Evolutionary conservation across 2,329 filamentous ascomycete species (phyloP), one percentile per base, ranked within the genome.

Genomic region (Colletotrichum truncatum): DNA sequence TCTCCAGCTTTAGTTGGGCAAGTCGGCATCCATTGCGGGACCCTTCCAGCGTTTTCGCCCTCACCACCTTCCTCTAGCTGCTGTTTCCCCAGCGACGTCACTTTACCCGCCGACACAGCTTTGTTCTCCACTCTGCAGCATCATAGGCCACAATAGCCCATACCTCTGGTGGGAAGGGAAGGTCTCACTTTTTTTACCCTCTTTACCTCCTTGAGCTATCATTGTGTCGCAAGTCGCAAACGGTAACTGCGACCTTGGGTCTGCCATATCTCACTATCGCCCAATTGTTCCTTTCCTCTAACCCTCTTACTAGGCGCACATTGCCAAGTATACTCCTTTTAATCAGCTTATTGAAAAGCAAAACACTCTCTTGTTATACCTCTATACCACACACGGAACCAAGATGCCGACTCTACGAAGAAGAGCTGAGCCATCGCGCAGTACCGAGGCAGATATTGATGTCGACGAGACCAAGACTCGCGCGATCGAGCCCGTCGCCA

Each of bases 71-170:
- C 62, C 49, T 18, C 21, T 49, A 43, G 43, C 39, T 48, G 64
- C 32, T 65, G 67, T 68, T 68, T 57, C 67, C 67, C 67, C 56
- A 58, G 67, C 60, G 67, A 67, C 67, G 67, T 68, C 67, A 68
- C 63, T 41, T 52, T 65, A 65, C 55, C 61, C 49, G 36, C 54
- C 38, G 28, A 28, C 9, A 60, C 34, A 51, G 64, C 48, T 59
- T 54, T 46, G 49, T 66, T 63, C 56, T 58, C 63, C 63, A 62
- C 56, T 43, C 48, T 10, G 30, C 54, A 57, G 41, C 46, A 61
- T 61, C 65, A 60, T 49, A 62, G 48, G 49, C 62, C 57, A 65
- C 62, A 49, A 25, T 46, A 32, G 36, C 51, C 49, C 36, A 23
- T 34, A 55, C 26, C 41, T 23, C 32, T 55, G 56, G 56, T 23